A percentile compares a stretch with the other conserved stretches of the same genome.
phyloP scores from a whole-genome alignment of 495 filamentous ascomycete genomes.

The Annulohypoxylon bovei region DNA sequence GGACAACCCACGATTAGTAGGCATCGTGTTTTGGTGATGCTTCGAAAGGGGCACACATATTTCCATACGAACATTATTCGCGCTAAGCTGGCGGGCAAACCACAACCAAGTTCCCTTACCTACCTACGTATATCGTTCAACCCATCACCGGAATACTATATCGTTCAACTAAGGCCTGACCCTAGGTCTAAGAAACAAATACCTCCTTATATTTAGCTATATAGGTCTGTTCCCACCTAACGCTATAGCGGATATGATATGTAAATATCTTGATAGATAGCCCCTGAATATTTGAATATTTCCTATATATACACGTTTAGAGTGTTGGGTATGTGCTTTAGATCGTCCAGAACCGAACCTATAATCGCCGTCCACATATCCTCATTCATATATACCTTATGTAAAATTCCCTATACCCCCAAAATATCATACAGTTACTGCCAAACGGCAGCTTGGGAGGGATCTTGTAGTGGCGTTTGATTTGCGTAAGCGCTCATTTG shows the following conservation, averaged over 20 bases:
- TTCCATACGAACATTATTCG: too few relatives aligned
- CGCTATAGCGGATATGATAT: neutral
- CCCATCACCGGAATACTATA: neutral
- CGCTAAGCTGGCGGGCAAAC: too few relatives aligned
- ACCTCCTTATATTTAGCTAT: neutral
- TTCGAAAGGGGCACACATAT: too few relatives aligned
- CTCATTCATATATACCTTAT: neutral
- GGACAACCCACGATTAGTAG: too few relatives aligned
- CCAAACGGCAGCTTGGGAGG: slow-evolving; percentile 24
- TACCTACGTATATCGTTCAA: too few relatives aligned
- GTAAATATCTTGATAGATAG: neutral
- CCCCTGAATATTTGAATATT: neutral
- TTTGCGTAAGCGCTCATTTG: slow-evolving; percentile 40
- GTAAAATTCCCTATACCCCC: neutral
- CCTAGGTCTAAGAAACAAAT: neutral
- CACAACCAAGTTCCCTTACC: too few relatives aligned
- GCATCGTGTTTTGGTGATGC: too few relatives aligned
- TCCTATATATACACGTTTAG: slow-evolving; percentile 22
- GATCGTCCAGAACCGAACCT: neutral
- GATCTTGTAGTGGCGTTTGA: slow-evolving; percentile 32
- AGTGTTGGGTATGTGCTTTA: slow-evolving; percentile 23
- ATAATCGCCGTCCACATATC: neutral
- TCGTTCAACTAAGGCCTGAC: neutral
- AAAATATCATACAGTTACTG: slow-evolving; percentile 26
- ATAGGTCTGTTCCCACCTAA: neutral